Conservation (phyloP, 2,329 filamentous ascomycete species). For the Pseudogymnoascus sp. region DNA sequence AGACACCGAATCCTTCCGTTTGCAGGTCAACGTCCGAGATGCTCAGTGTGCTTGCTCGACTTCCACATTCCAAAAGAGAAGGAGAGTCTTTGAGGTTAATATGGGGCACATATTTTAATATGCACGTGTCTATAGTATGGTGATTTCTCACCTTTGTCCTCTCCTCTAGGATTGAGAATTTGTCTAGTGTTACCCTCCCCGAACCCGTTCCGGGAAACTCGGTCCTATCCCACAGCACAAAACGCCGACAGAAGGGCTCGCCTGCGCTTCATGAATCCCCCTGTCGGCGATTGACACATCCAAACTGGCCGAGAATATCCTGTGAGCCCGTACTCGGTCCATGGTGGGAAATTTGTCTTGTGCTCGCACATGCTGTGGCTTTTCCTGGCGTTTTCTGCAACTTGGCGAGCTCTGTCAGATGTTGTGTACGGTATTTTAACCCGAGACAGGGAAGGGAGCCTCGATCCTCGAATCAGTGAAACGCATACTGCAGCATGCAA, state of each 20-base stretch:
- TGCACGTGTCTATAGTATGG: not conserved
- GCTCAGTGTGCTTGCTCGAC: not conserved
- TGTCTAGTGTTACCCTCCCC: not conserved
- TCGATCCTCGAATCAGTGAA: not conserved
- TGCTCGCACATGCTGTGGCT: not conserved
- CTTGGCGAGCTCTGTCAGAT: not conserved
- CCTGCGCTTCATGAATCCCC: not conserved
- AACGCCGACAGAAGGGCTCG: not conserved
- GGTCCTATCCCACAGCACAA: constrained; percentile 3
- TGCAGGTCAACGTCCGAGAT: not conserved
- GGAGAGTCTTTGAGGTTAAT: not conserved
- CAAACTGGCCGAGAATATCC: not conserved
- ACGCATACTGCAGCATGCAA: not conserved
- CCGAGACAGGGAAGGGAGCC: not conserved
- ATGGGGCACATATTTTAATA: not conserved
- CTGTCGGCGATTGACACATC: not conserved
- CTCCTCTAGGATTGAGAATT: not conserved
- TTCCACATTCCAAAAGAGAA: constrained; percentile 2
- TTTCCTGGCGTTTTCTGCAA: not conserved
- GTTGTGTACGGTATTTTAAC: not conserved
- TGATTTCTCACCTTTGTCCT: not conserved
- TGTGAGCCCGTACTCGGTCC: not conserved
- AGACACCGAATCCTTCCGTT: not conserved
- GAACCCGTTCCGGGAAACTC: not conserved
- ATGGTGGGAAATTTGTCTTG: not conserved